Percentiles rank a stretch among this genome's conserved stretches.
These are phyloP conservation scores for Xylariomycetidae sp. DNA, from an alignment of 2,329 filamentous ascomycete genomes.

Conservation along the genomic window DNA sequence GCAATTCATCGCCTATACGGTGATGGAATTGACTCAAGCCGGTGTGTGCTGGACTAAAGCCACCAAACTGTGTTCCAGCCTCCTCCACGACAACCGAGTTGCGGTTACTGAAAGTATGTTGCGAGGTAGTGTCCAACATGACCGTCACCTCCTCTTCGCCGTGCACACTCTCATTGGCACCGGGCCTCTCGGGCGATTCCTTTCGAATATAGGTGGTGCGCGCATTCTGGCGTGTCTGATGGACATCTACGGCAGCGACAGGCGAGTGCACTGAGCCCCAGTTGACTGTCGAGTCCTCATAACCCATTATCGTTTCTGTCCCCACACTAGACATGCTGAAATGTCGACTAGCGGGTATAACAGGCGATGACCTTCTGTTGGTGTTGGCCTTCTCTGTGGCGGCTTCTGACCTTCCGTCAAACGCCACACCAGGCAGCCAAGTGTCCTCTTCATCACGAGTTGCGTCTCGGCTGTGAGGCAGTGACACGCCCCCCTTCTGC, in stretches of 20 bases:
- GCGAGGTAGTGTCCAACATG: conserved; percentile 35
- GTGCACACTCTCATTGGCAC: conserved; percentile 2
- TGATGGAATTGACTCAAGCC: conserved; percentile 52
- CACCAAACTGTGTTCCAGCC: conserved; percentile 3
- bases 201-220: conserved; percentile 35
- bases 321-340: conserved; percentile 30
- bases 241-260: conserved; percentile 37
- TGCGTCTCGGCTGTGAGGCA: conserved; percentile 7
- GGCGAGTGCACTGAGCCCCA: conserved; percentile 49
- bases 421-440: conserved; percentile 36
- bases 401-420: too few relatives aligned
- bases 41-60: too few relatives aligned
- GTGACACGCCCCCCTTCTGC: conserved; percentile 16
- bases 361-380: conserved; percentile 44
- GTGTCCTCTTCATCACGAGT: conserved; percentile 30
- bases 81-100: conserved; percentile 25
- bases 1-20: conserved; percentile 52
- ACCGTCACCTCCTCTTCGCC: conserved; percentile 34
- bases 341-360: conserved; percentile 36
- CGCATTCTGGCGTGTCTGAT: conserved; percentile 34
- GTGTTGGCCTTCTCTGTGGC: too few relatives aligned
- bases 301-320: conserved; percentile 29
- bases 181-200: conserved; percentile 9
- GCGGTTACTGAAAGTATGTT: conserved; percentile 14
- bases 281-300: conserved; percentile 37